Conservation (phyloP, 1,139 yeast species). For the Candida tropicalis region DNA sequence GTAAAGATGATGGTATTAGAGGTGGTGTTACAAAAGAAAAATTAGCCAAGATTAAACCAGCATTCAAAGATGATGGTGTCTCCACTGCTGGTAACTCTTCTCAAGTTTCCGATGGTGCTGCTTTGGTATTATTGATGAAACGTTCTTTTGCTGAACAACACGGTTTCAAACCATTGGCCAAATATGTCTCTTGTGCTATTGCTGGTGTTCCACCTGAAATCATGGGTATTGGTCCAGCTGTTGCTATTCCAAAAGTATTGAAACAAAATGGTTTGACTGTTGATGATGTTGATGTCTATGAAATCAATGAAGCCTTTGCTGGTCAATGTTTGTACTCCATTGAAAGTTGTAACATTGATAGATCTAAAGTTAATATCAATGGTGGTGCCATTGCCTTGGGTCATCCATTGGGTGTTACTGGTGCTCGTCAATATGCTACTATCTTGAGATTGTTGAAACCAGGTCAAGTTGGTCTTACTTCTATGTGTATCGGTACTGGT, state of each 20-base stretch:
- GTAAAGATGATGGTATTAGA: slow-evolving; percentile 37
- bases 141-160: slow-evolving; percentile 36
- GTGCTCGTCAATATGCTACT: slow-evolving; percentile 20
- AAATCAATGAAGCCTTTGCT: slow-evolving; percentile 20
- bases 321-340: slow-evolving; percentile 19
- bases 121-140: slow-evolving; percentile 38
- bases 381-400: slow-evolving; percentile 21
- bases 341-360: slow-evolving; percentile 14
- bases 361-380: slow-evolving; percentile 17
- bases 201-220: slow-evolving; percentile 41
- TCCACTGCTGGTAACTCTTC: slow-evolving; percentile 47
- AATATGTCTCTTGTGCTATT: slow-evolving; percentile 36
- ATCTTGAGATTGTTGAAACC: slow-evolving; percentile 19
- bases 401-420: slow-evolving; percentile 19
- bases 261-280: slow-evolving; percentile 16
- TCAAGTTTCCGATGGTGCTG: slow-evolving; percentile 46
- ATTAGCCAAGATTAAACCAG: slow-evolving; percentile 34
- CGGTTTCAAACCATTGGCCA: slow-evolving; percentile 39
- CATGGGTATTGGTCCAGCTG: slow-evolving; percentile 48
- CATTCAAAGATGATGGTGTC: slow-evolving; percentile 35
- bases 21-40: slow-evolving; percentile 30
- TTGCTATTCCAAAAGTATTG: slow-evolving; percentile 37
- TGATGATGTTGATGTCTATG: slow-evolving; percentile 17
- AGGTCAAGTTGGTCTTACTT: slow-evolving; percentile 19
- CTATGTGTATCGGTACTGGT: slow-evolving; percentile 21